Conservation (phyloP, 2,329 filamentous ascomycete genomes). For the Phyllosticta citrichinensis region DNA sequence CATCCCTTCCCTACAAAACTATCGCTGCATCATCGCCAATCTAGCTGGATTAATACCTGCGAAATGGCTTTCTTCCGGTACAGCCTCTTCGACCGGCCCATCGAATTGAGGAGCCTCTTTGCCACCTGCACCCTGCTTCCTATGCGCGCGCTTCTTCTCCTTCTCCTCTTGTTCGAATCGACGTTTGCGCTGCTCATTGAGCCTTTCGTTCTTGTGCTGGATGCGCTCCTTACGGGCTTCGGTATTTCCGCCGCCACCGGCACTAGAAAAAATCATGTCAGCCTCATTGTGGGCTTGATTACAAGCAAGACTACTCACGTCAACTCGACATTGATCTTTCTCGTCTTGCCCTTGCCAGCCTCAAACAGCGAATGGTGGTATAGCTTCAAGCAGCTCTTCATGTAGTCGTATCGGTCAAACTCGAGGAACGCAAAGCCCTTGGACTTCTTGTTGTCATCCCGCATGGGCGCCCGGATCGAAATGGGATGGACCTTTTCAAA, state of each 20-base stretch:
- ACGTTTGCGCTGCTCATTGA: constrained; percentile 57
- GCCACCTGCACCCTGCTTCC: constrained; percentile 20
- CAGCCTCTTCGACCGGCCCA: constrained; percentile 7
- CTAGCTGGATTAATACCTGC: constrained; percentile 28
- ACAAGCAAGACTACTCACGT: constrained; percentile 48
- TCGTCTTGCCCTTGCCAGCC: constrained; percentile 45
- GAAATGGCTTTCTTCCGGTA: constrained; percentile 6
- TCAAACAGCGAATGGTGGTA: constrained; percentile 80
- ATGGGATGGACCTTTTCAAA: constrained; percentile 66
- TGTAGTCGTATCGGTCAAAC: constrained; percentile 74
- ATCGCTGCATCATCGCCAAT: constrained; percentile 25
- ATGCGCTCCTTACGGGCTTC: constrained; percentile 66
- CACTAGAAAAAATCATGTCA: constrained; percentile 38
- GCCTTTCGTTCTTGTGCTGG: constrained; percentile 72
- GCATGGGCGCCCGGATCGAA: constrained; percentile 47
- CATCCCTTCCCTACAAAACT: background rate
- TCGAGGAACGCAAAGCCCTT: constrained; percentile 55
- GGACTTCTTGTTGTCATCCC: constrained; percentile 27
- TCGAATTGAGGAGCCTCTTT: constrained; percentile 18
- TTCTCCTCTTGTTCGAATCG: constrained; percentile 39
- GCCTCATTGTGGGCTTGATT: background rate
- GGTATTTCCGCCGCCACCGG: constrained; percentile 79
- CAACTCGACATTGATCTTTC: constrained; percentile 87
- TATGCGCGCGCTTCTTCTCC: constrained; percentile 34
- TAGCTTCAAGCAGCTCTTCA: constrained; percentile 85